These are phyloP conservation scores for Candida glucosophila DNA, from an alignment of 1,139 yeast genomes.

Conservation along the genomic window DNA sequence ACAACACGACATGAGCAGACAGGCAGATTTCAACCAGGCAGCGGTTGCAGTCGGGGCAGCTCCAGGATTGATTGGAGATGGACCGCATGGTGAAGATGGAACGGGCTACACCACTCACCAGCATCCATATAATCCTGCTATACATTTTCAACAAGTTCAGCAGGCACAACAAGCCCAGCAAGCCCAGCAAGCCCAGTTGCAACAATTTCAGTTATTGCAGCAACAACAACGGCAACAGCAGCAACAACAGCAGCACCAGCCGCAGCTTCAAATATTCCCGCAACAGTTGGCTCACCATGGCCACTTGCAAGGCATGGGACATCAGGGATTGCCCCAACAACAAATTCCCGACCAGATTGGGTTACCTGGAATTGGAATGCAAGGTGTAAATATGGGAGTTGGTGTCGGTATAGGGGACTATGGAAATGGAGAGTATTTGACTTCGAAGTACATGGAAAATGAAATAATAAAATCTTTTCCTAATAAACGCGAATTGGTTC, in stretches of 20 bases:
- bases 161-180: conserved; percentile 6
- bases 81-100: conserved; percentile 13
- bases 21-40: conserved; percentile 11
- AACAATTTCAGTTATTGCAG: conserved; percentile 20
- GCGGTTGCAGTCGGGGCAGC: conserved; percentile 15
- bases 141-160: conserved; percentile 15
- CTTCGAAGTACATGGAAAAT: conserved; percentile 31
- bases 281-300: conserved; percentile 22
- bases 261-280: conserved; percentile 16
- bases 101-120: conserved; percentile 17
- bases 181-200: conserved; percentile 5
- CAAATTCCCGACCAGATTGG: conserved; percentile 9
- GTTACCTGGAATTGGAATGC: conserved; percentile 3
- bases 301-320: conserved; percentile 5
- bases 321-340: conserved; percentile 12
- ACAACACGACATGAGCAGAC: conserved; percentile 6
- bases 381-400: too few relatives aligned
- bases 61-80: conserved; percentile 7
- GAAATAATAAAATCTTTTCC: conserved; percentile 40
- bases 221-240: conserved; percentile 10
- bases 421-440: conserved; percentile 10
- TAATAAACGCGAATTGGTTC: conserved; percentile 33
- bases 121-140: conserved; percentile 17
- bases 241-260: conserved; percentile 7
- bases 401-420: too few relatives aligned